These are phyloP conservation scores for Coriaria nepalensis DNA, from an alignment of 306 rosid genomes.

Conservation along the genomic window DNA sequence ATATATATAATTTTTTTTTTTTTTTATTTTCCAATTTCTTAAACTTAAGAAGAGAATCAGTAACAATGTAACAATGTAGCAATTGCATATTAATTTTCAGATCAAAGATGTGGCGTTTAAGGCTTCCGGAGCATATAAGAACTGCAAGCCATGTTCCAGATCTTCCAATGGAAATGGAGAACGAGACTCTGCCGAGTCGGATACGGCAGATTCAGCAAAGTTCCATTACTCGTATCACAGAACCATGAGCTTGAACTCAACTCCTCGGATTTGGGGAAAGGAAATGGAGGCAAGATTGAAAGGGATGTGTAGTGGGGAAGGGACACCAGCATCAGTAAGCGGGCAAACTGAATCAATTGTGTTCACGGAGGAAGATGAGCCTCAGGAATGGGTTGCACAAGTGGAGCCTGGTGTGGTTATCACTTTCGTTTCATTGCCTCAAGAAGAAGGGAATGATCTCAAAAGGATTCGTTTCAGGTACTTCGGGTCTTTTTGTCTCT, in stretches of 20 bases:
- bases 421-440: constrained; percentile 76
- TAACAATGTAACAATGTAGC: no score
- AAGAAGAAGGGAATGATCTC: constrained; percentile 86
- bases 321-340: constrained; percentile 74
- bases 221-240: constrained; percentile 57
- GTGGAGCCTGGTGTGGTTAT: constrained; percentile 95
- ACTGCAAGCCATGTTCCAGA: constrained; percentile 77
- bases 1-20: no score
- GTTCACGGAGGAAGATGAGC: constrained; percentile 81
- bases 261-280: constrained; percentile 74
- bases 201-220: constrained; percentile 57
- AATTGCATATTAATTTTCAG: constrained; percentile 20
- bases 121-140: constrained; percentile 81
- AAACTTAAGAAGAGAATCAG: no score
- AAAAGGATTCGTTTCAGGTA: constrained; percentile 90
- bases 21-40: no score
- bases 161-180: constrained; percentile 35
- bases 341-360: constrained; percentile 60
- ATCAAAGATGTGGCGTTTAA: constrained; percentile 89
- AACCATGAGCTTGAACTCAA: constrained; percentile 62
- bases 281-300: constrained; percentile 63
- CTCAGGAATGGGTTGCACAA: constrained; percentile 84
- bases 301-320: constrained; percentile 76
- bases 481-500: background rate
- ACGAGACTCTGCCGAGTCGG: constrained; percentile 45